Conservation (phyloP, 192 early-diverging fungal species). For the Haplosporangium gracile region DNA sequence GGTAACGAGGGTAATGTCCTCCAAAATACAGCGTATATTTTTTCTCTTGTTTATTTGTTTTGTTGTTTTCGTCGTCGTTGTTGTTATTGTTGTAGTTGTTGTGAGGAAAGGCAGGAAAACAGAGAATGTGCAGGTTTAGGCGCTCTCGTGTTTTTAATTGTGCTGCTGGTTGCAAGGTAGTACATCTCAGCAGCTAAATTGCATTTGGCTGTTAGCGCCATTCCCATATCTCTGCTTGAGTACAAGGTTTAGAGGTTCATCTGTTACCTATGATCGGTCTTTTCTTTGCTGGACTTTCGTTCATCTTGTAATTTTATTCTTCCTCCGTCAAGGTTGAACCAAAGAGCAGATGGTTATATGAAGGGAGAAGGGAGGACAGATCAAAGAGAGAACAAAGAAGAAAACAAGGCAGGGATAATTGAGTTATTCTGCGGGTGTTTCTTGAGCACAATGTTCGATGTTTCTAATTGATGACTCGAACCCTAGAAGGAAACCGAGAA, state of each 20-base stretch:
- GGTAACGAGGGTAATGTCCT: not conserved
- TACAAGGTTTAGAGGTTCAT: slow-evolving; percentile 1
- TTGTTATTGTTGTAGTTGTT: not conserved
- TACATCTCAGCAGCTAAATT: slow-evolving; percentile 4
- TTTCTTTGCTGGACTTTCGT: not conserved
- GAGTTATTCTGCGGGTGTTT: not conserved
- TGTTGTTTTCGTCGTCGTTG: not conserved
- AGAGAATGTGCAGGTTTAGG: not conserved
- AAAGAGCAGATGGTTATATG: not conserved
- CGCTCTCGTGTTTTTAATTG: slow-evolving; percentile 3
- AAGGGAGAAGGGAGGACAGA: not conserved
- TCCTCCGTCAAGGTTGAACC: not conserved
- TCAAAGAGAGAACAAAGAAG: not conserved
- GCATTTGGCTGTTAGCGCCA: not conserved
- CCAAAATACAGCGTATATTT: not conserved
- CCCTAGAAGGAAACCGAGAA: not conserved
- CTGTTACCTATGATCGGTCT: not conserved
- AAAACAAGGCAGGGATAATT: not conserved
- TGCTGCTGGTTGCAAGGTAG: not conserved
- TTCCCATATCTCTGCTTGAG: not conserved
- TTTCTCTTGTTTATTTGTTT: not conserved
- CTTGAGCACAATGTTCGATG: not conserved
- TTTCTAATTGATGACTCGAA: not conserved
- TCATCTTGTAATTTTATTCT: not conserved
- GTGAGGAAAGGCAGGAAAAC: not conserved